Evolutionary conservation across 2,329 filamentous ascomycete species (phyloP), one percentile per base, ranked within the genome.

Genomic region (Blumeria hordei): DNA sequence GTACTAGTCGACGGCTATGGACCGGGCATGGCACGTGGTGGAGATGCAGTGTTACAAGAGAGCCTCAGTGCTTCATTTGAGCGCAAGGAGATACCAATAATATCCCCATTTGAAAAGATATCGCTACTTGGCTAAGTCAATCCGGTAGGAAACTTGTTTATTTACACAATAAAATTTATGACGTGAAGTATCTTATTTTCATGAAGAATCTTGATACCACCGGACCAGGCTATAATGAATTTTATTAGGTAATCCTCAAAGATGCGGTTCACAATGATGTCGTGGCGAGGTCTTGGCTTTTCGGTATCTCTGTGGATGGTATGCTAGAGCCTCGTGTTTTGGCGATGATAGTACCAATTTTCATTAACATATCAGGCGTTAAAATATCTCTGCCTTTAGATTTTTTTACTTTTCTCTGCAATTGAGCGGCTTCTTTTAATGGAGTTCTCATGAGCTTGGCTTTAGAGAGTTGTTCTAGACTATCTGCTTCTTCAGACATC

Each of bases 401-500:
- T 58, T 60, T 64, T 52, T 57, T 62, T 58, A 60, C 12, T 55
- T 62, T 59, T 55, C 62, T 60, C 54, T 61, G 62, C 14, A 56
- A 58, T 39, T 60, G 60, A 39, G 65, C 64, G 37, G 62, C 53
- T 43, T 66, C 63, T 50, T 63, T 63, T 35, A 66, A 39, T 44
- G 65, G 65, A 8, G 63, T 66, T 32, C 58, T 57, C 65, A 67
- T 66, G 55, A 60, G 35, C 37, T 57, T 55, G 6, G 55, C 49
- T 49, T 56, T 36, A 56, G 60, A 62, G 57, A 64, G 62, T 55
- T 59, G 61, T 18, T 57, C 61, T 49, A 70, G 66, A 61, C 67
- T 66, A 59, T 68, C 69, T 51, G 68, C 67, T 57, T 77, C 80
- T 65, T 81, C 74, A 57, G 72, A 69, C 66, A 78, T 72, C 72